Conservation (phyloP, 2,329 filamentous ascomycete species). For the Trichoderma hamatum region DNA sequence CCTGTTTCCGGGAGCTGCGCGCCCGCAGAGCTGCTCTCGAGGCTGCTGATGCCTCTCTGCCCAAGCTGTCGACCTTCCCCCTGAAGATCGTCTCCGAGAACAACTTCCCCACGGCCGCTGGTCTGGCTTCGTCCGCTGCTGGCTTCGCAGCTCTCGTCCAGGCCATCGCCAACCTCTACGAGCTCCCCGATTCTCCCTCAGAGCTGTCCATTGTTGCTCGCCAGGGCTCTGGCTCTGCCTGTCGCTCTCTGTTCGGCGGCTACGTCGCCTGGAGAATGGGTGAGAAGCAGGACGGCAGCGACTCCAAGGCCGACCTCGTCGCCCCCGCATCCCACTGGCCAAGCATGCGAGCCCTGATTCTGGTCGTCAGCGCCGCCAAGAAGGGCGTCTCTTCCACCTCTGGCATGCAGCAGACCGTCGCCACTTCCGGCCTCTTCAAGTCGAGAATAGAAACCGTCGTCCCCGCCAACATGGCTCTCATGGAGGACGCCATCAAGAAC, state of each 20-base stretch:
- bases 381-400: slow-evolving; percentile 92
- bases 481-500: slow-evolving; percentile 78
- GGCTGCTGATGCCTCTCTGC: slow-evolving; percentile 69
- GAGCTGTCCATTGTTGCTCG: slow-evolving; percentile 88
- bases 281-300: slow-evolving; percentile 72
- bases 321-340: slow-evolving; percentile 92
- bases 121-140: slow-evolving; percentile 73
- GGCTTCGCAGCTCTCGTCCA: slow-evolving; percentile 74
- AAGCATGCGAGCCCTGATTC: slow-evolving; percentile 86
- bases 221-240: slow-evolving; percentile 93
- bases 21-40: slow-evolving; percentile 77
- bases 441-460: slow-evolving; percentile 76
- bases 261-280: slow-evolving; percentile 96
- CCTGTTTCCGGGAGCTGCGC: slow-evolving; percentile 87
- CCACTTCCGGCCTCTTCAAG: slow-evolving; percentile 84
- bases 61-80: slow-evolving; percentile 75
- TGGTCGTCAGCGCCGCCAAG: slow-evolving; percentile 91
- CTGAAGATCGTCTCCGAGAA: slow-evolving; percentile 93
- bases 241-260: slow-evolving; percentile 88
- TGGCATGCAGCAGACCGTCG: slow-evolving; percentile 96
- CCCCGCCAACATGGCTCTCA: slow-evolving; percentile 77
- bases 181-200: slow-evolving; percentile 76
- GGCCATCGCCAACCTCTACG: slow-evolving; percentile 89
- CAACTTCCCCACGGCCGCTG: slow-evolving; percentile 98
- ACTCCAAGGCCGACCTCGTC: slow-evolving; percentile 86